phyloP scores from a whole-genome alignment of 768 basidiomycete genomes.

The Suillus spraguei region DNA sequence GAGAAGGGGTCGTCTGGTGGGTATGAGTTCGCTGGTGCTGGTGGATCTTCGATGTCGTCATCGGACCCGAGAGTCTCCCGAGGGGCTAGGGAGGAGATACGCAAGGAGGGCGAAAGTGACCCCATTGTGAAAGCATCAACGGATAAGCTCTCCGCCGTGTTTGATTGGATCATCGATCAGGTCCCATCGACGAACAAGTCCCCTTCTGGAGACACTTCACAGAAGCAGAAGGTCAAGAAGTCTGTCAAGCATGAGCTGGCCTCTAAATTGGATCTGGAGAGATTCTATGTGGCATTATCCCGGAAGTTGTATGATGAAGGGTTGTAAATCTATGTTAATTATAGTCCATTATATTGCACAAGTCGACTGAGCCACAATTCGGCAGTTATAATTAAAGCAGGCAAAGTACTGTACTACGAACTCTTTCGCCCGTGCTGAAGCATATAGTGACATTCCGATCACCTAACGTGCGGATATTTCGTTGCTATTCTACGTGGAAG shows the following conservation, averaged over 20 bases:
- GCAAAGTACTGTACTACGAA: background rate
- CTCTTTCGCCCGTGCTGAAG: background rate
- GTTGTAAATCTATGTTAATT: conserved; percentile 44
- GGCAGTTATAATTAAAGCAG: background rate
- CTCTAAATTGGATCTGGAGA: conserved; percentile 77
- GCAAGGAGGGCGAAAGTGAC: conserved; percentile 44
- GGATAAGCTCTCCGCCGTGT: conserved; percentile 70
- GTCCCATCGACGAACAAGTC: conserved; percentile 43
- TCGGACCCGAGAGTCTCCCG: conserved; percentile 14
- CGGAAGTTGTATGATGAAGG: conserved; percentile 94
- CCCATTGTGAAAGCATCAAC: conserved; percentile 66
- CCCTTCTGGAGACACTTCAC: conserved; percentile 20
- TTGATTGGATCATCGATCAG: conserved; percentile 81
- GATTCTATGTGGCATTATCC: conserved; percentile 87
- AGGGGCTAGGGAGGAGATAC: conserved; percentile 20
- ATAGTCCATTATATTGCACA: conserved; percentile 10
- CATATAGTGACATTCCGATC: background rate
- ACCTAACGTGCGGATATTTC: conserved; percentile 7
- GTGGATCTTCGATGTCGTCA: conserved; percentile 10
- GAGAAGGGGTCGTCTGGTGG: conserved; percentile 44
- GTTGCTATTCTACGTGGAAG: conserved; percentile 4
- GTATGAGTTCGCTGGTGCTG: conserved; percentile 30
- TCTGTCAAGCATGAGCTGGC: conserved; percentile 51
- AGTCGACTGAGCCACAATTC: background rate
- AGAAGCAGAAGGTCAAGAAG: conserved; percentile 26